These are phyloP conservation scores for Moesziomyces antarcticus DNA, from an alignment of 1,284 basidiomycete genomes.

Conservation along the genomic window DNA sequence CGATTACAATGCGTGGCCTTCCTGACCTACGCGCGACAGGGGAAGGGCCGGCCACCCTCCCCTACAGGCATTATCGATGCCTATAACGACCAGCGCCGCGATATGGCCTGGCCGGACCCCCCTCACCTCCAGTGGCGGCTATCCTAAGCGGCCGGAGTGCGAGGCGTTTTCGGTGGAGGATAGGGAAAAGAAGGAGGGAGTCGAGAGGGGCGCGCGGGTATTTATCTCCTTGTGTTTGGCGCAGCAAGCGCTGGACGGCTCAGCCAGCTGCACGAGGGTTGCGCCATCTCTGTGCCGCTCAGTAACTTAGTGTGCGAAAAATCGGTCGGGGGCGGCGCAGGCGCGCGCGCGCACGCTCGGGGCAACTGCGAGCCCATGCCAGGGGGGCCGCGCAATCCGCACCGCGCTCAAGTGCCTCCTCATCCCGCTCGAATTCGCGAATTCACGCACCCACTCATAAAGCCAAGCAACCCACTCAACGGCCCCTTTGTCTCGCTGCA, in stretches of 20 bases:
- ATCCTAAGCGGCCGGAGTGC: no score
- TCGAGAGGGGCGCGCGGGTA: conserved; percentile 2
- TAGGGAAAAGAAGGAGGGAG: conserved; percentile 15
- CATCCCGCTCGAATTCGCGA: background rate
- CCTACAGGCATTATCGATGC: background rate
- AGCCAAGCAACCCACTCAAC: conserved; percentile 1
- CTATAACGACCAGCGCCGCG: conserved; percentile 13
- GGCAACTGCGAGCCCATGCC: background rate
- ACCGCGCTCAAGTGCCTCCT: background rate
- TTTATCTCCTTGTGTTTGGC: conserved; percentile 15
- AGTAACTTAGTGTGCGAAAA: background rate
- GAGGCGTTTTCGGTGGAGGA: conserved; percentile 16
- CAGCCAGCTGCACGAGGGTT: background rate
- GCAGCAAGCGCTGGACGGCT: background rate
- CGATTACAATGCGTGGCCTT: no score
- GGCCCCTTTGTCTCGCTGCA: conserved; percentile 4
- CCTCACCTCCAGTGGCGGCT: conserved; percentile 17
- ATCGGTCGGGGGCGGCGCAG: background rate
- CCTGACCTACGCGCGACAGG: background rate
- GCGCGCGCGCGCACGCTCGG: background rate
- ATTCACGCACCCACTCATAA: background rate
- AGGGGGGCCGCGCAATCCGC: background rate
- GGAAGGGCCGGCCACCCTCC: background rate
- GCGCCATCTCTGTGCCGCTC: background rate
- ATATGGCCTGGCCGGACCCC: conserved; percentile 23